Evolutionary conservation across 805 yeast species (phyloP).

Genomic region (Kodamaea laetipori): DNA sequence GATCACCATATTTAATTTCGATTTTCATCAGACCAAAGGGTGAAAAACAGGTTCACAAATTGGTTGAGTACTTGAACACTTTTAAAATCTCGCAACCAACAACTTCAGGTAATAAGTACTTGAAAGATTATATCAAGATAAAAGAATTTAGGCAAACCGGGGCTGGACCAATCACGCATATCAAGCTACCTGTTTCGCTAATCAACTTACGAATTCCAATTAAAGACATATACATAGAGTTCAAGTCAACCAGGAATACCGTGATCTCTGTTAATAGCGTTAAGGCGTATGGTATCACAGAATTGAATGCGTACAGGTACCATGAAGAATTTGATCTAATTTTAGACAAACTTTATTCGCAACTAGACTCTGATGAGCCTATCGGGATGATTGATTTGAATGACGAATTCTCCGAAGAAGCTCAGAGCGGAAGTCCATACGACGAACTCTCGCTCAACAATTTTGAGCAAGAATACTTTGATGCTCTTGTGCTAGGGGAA

Average conservation of each 20-base stretch:
- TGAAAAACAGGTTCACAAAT: constrained; percentile 17
- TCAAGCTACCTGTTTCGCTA: constrained; percentile 36
- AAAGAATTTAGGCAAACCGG: constrained; percentile 22
- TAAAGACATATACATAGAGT: constrained; percentile 36
- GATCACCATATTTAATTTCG: constrained; percentile 13
- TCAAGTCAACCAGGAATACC: constrained; percentile 15
- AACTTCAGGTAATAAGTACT: constrained; percentile 24
- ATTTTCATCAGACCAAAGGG: constrained; percentile 35
- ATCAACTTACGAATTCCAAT: constrained; percentile 34
- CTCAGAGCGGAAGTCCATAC: background rate
- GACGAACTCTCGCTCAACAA: background rate
- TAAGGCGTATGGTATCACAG: constrained; percentile 35
- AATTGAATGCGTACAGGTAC: constrained; percentile 27
- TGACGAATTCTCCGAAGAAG: background rate
- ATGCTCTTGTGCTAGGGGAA: constrained; percentile 4
- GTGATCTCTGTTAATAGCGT: constrained; percentile 21
- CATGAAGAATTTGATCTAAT: constrained; percentile 24
- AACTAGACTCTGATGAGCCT: background rate
- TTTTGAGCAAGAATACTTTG: background rate
- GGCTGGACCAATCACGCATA: constrained; percentile 22
- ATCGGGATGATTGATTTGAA: background rate
- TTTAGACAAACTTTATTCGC: constrained; percentile 13
- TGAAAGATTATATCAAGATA: constrained; percentile 34
- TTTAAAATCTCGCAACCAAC: constrained; percentile 13
- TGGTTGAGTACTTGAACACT: constrained; percentile 22